Percentiles rank a stretch among this genome's conserved stretches.
phyloP scores from a whole-genome alignment of 371 early-diverging fungal species.

The Mucor racemosus region DNA sequence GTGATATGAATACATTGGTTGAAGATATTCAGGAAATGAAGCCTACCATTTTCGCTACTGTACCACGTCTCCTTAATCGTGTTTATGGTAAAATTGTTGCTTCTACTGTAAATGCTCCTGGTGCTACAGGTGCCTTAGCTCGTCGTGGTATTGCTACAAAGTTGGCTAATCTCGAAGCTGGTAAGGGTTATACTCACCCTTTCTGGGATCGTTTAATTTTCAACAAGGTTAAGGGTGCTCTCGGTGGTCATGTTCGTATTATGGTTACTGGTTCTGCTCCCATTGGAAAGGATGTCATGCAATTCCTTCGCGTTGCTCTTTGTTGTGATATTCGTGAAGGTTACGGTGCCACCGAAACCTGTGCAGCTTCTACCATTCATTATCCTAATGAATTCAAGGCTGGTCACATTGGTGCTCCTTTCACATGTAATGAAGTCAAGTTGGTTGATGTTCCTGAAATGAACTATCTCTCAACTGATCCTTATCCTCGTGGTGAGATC shows the following conservation, averaged over 20 bases:
- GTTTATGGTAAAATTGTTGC: slow-evolving; percentile 85
- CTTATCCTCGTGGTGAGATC: slow-evolving; percentile 89
- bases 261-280: slow-evolving; percentile 94
- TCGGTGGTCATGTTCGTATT: slow-evolving; percentile 89
- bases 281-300: slow-evolving; percentile 79
- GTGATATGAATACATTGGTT: slow-evolving; percentile 77
- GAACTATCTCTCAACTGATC: slow-evolving; percentile 83
- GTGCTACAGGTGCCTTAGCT: slow-evolving; percentile 68
- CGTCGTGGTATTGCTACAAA: slow-evolving; percentile 57
- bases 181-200: slow-evolving; percentile 68
- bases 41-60: slow-evolving; percentile 87
- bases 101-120: slow-evolving; percentile 73
- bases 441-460: slow-evolving; percentile 91
- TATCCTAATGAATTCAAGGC: slow-evolving; percentile 51
- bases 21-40: slow-evolving; percentile 84
- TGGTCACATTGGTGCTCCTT: slow-evolving; percentile 80
- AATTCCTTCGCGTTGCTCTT: slow-evolving; percentile 89
- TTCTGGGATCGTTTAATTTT: slow-evolving; percentile 94
- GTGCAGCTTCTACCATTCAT: slow-evolving; percentile 66
- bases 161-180: slow-evolving; percentile 62
- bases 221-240: slow-evolving; percentile 73
- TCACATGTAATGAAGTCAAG: slow-evolving; percentile 75
- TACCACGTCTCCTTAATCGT: slow-evolving; percentile 93
- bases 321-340: slow-evolving; percentile 72
- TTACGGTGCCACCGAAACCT: slow-evolving; percentile 92